phyloP scores from a whole-genome alignment of 148 eudicot genomes.

The Rhododendron vialii region DNA sequence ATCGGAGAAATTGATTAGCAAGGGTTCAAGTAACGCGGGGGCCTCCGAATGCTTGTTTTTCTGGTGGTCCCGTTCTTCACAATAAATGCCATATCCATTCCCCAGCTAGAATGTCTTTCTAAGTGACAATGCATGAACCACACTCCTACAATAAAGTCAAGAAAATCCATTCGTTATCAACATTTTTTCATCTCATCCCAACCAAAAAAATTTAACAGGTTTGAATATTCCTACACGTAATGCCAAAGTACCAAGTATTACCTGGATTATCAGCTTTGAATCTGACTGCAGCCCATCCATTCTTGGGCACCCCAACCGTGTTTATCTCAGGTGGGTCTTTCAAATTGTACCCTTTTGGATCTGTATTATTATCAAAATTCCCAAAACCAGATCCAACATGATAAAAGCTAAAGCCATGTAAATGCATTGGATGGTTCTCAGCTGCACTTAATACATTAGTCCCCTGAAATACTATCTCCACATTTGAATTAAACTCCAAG shows the following conservation, averaged over 20 bases:
- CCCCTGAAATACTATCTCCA: conserved; percentile 32
- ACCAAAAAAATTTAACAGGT: background rate
- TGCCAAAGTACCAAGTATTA: background rate
- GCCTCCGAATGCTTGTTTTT: background rate
- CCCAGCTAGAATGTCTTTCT: background rate
- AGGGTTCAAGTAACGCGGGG: background rate
- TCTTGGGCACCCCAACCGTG: conserved; percentile 25
- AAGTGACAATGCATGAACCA: conserved; percentile 12
- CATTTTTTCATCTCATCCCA: background rate
- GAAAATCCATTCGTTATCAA: background rate
- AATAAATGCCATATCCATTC: background rate
- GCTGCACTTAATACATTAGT: conserved; percentile 16
- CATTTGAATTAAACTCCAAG: conserved; percentile 14
- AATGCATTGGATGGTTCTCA: conserved; percentile 36
- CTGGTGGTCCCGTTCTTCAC: background rate
- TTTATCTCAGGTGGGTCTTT: conserved; percentile 23
- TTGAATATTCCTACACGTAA: too few relatives aligned
- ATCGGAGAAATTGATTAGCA: background rate
- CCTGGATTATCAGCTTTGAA: conserved; percentile 36
- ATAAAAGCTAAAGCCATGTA: conserved; percentile 33
- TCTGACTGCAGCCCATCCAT: conserved; percentile 31
- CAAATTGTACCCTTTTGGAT: conserved; percentile 21
- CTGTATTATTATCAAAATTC: conserved; percentile 6
- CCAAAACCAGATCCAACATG: conserved; percentile 22
- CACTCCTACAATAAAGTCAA: background rate